Percentiles rank a stretch among this genome's conserved stretches.
Evolutionary conservation across 78 protist species (phyloP).

Genomic region (Mastigamoeba balamuthi): DNA sequence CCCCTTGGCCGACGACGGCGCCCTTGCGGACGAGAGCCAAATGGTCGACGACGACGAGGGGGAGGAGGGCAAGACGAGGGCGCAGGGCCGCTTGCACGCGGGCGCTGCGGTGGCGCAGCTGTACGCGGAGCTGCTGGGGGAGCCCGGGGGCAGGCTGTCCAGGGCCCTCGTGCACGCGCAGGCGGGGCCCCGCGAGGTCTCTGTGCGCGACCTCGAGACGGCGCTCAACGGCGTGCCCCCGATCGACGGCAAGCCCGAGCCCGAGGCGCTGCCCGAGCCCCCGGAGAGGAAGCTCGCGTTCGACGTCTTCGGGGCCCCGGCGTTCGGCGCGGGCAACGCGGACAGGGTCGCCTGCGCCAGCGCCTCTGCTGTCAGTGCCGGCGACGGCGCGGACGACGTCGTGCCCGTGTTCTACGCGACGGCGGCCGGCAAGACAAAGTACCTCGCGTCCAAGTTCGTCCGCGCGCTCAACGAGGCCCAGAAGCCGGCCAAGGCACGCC

Average conservation of each 20-base stretch:
- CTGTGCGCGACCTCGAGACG: too few relatives aligned
- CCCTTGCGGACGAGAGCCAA: too few relatives aligned
- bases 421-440: background rate
- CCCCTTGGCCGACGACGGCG: constrained; percentile 6
- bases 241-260: too few relatives aligned
- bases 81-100: constrained; percentile 11
- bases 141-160: constrained; percentile 2
- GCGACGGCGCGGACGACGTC: background rate
- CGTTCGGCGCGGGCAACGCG: background rate
- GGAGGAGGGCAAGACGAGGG: too few relatives aligned
- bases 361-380: too few relatives aligned
- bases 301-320: background rate
- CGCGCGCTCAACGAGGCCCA: background rate
- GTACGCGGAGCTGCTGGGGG: background rate
- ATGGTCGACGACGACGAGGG: too few relatives aligned
- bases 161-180: too few relatives aligned
- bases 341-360: background rate
- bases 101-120: background rate
- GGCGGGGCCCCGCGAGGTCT: too few relatives aligned
- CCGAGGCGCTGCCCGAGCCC: constrained; percentile 22
- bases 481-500: background rate
- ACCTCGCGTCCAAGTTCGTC: background rate
- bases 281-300: constrained; percentile 5
- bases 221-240: too few relatives aligned
- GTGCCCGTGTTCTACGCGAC: background rate